These are phyloP conservation scores for Pyrenopolyporus hunteri DNA, from an alignment of 495 filamentous ascomycete species.

Conservation along the genomic window DNA sequence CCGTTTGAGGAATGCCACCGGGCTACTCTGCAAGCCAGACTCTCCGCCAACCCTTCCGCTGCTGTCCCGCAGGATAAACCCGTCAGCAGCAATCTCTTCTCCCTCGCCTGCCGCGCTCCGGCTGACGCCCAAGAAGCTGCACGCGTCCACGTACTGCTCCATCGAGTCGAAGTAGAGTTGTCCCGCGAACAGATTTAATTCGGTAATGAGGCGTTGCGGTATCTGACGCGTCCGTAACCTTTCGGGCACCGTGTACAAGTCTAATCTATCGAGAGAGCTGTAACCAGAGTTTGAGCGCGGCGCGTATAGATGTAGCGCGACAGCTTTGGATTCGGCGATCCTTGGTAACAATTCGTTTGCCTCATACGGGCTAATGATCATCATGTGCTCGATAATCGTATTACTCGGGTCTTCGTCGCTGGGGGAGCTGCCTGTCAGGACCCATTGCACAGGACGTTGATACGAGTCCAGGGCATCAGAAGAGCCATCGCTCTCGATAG, in stretches of 20 bases:
- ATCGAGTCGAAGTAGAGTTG: constrained; percentile 65
- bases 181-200: constrained; percentile 72
- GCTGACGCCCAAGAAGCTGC: constrained; percentile 58
- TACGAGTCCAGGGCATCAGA: constrained; percentile 54
- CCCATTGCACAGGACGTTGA: constrained; percentile 65
- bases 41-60: constrained; percentile 23
- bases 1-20: constrained; percentile 58
- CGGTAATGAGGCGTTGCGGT: constrained; percentile 40
- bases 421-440: constrained; percentile 48
- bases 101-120: constrained; percentile 38
- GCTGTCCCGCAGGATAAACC: constrained; percentile 47
- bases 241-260: constrained; percentile 48
- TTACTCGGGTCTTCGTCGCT: not conserved
- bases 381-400: constrained; percentile 39
- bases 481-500: constrained; percentile 41
- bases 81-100: constrained; percentile 49
- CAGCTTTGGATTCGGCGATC: constrained; percentile 43
- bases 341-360: constrained; percentile 57
- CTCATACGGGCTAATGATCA: constrained; percentile 69
- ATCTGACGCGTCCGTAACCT: constrained; percentile 12
- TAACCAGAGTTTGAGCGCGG: constrained; percentile 56
- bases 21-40: constrained; percentile 54
- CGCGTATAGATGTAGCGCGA: constrained; percentile 63
- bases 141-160: constrained; percentile 59
- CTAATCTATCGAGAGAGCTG: constrained; percentile 56